Percentiles rank a stretch among this genome's conserved stretches.
These are phyloP conservation scores for Rhizopogon vulgaris DNA, from an alignment of 768 basidiomycete species.

Conservation along the genomic window DNA sequence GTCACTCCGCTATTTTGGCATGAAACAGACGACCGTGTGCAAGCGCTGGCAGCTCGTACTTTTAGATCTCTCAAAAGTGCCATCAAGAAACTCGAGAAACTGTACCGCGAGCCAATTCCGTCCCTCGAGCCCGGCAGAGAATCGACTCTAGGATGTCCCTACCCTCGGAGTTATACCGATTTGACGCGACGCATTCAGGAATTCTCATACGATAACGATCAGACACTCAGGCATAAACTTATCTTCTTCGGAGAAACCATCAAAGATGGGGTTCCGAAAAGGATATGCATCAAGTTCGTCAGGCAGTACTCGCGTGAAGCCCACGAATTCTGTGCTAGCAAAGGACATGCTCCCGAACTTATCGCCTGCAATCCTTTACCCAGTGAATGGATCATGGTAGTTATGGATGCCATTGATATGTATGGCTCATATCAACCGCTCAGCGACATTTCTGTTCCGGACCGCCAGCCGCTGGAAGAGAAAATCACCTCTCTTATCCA, in stretches of 20 bases:
- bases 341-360: neutral
- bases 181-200: neutral
- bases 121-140: neutral
- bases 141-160: neutral
- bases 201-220: neutral
- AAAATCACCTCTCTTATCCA: neutral
- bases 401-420: constrained; percentile 4
- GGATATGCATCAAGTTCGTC: constrained; percentile 1
- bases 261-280: neutral
- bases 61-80: neutral
- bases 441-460: neutral
- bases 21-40: neutral
- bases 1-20: neutral
- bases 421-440: neutral
- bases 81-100: neutral
- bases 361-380: neutral
- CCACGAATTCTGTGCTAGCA: neutral
- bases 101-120: neutral
- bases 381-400: constrained; percentile 2
- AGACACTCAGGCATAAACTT: neutral
- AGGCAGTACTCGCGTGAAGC: neutral
- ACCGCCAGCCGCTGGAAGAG: neutral
- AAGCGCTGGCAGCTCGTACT: neutral
- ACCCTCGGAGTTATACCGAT: neutral
- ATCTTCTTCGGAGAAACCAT: neutral